Evolutionary conservation across 2,329 filamentous ascomycete genomes (phyloP).

Genomic region (Botrytis sinoallii): DNA sequence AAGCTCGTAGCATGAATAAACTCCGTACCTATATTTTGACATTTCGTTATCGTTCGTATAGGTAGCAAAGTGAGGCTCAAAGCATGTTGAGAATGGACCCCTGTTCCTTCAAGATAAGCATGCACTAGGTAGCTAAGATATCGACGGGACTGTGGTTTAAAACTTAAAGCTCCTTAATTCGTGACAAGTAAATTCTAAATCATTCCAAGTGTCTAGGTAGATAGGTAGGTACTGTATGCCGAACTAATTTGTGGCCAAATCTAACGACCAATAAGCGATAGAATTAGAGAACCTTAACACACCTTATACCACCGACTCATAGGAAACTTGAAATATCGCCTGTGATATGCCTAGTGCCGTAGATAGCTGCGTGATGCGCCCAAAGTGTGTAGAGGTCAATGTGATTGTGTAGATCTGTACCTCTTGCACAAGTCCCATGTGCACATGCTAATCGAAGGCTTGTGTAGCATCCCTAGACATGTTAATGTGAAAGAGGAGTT

Average conservation of each 20-base stretch:
- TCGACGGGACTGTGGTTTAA: not conserved
- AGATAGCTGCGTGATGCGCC: not conserved
- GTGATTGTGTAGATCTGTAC: not conserved
- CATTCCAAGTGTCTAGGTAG: not conserved
- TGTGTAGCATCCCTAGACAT: not conserved
- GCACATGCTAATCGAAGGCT: not conserved
- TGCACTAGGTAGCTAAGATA: not conserved
- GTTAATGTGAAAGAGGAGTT: not conserved
- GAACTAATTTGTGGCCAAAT: not conserved
- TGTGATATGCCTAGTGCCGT: not conserved
- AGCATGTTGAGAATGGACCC: not conserved
- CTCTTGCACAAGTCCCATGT: not conserved
- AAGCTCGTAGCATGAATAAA: not conserved
- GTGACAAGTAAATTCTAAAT: not conserved
- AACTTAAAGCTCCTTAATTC: not conserved
- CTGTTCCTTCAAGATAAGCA: slow-evolving; percentile 5
- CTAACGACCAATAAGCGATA: not conserved
- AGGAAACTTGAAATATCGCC: not conserved
- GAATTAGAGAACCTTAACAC: not conserved
- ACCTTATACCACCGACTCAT: not conserved
- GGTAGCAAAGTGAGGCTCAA: not conserved
- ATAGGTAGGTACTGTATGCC: not conserved
- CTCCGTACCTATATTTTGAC: not conserved
- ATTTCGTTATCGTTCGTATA: not conserved
- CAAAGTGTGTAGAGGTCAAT: not conserved